phyloP scores from a whole-genome alignment of 202 grass and related monocot species.

The Musa balbisiana region DNA sequence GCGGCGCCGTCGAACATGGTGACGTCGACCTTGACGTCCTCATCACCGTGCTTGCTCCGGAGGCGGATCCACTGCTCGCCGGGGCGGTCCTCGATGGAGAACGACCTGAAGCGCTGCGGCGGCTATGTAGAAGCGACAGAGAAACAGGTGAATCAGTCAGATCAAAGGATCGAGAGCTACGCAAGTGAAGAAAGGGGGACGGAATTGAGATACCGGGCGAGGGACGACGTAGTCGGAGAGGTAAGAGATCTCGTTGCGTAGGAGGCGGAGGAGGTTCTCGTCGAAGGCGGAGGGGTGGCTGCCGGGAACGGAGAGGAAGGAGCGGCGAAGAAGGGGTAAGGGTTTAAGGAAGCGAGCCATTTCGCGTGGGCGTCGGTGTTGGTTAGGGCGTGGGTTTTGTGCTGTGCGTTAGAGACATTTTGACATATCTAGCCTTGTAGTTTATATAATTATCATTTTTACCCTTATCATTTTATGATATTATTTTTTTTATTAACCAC shows the following conservation, averaged over 20 bases:
- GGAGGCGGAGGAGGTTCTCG: constrained; percentile 54
- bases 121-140: constrained; percentile 23
- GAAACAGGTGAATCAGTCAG: neutral
- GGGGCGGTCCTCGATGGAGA: constrained; percentile 60
- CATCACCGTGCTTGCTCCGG: constrained; percentile 18
- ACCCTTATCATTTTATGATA: no score
- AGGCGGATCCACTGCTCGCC: constrained; percentile 94
- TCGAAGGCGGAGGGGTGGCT: constrained; percentile 35
- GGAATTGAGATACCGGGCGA: constrained; percentile 31
- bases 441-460: no score
- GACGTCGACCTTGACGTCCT: constrained; percentile 75
- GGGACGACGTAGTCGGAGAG: constrained; percentile 43
- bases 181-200: neutral
- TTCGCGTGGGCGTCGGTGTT: neutral
- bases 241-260: constrained; percentile 78
- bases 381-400: no score
- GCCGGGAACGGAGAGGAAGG: neutral
- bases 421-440: no score
- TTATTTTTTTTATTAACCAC: no score
- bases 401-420: no score
- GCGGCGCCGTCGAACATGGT: constrained; percentile 84
- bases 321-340: neutral
- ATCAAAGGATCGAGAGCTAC: neutral
- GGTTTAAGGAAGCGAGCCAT: constrained; percentile 12
- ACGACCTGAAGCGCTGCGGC: constrained; percentile 45